phyloP scores from a whole-genome alignment of 1,284 basidiomycete genomes.

The Coniferiporia weirii region DNA sequence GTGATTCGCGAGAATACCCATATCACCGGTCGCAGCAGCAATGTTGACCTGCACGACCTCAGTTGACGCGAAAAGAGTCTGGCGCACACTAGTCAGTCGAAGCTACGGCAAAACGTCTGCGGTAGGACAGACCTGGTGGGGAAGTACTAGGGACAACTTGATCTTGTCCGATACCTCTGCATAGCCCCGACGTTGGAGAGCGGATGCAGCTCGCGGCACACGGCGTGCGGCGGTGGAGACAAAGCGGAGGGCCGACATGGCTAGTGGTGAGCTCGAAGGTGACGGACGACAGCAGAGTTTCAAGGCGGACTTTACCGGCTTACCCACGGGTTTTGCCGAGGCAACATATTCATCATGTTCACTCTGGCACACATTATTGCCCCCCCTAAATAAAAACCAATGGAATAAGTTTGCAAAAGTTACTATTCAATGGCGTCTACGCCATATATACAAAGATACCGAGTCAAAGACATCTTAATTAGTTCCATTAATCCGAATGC shows the following conservation, averaged over 20 bases:
- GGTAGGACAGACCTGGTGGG: slow-evolving; percentile 75
- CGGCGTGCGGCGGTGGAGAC: slow-evolving; percentile 59
- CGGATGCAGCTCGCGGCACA: slow-evolving; percentile 43
- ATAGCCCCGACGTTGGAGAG: slow-evolving; percentile 70
- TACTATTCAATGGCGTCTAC: neutral
- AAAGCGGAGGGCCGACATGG: slow-evolving; percentile 74
- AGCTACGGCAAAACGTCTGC: slow-evolving; percentile 12
- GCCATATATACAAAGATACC: neutral
- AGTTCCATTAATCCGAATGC: neutral
- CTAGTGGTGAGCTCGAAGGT: slow-evolving; percentile 3
- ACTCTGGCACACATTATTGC: too few relatives aligned
- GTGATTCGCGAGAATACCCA: slow-evolving; percentile 98
- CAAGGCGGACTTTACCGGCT: neutral
- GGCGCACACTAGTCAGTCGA: slow-evolving; percentile 14
- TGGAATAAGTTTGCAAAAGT: neutral
- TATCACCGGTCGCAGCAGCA: slow-evolving; percentile 90
- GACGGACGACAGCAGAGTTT: neutral
- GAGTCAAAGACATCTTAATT: neutral
- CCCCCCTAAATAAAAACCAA: too few relatives aligned
- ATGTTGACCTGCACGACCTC: slow-evolving; percentile 95
- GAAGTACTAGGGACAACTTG: slow-evolving; percentile 84
- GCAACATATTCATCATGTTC: too few relatives aligned
- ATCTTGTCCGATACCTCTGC: slow-evolving; percentile 86
- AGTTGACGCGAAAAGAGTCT: slow-evolving; percentile 83
- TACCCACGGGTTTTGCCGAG: neutral